Evolutionary conservation across 495 filamentous ascomycete species (phyloP).

Genomic region (Cryomyces minteri): DNA sequence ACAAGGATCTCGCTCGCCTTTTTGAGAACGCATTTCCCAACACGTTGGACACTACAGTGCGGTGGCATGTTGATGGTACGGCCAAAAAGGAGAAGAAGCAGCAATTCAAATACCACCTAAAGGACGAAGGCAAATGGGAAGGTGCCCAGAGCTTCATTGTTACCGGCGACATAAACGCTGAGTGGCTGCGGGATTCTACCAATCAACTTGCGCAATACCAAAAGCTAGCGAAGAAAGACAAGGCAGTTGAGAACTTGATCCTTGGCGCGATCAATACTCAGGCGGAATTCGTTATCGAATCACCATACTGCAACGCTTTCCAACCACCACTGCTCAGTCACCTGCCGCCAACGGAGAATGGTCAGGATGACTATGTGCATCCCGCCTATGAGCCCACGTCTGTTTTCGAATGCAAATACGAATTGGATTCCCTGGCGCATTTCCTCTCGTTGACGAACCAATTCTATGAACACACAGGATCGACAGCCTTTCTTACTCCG

Average conservation of each 20-base stretch:
- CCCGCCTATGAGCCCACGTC: conserved; percentile 63
- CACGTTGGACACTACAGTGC: conserved; percentile 82
- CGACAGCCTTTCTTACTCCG: conserved; percentile 53
- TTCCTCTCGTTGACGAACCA: conserved; percentile 77
- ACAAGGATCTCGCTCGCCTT: conserved; percentile 76
- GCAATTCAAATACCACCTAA: conserved; percentile 9
- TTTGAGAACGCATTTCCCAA: conserved; percentile 98
- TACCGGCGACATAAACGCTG: conserved; percentile 95
- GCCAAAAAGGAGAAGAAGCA: conserved; percentile 14
- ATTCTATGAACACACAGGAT: conserved; percentile 65
- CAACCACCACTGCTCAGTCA: conserved; percentile 77
- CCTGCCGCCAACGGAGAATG: conserved; percentile 46
- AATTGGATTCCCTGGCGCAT: conserved; percentile 84
- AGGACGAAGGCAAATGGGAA: conserved; percentile 47
- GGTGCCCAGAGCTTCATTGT: conserved; percentile 89
- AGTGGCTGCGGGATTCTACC: conserved; percentile 94
- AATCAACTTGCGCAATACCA: conserved; percentile 92
- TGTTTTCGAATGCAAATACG: conserved; percentile 98
- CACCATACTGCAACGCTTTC: conserved; percentile 97
- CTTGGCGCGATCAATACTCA: conserved; percentile 95
- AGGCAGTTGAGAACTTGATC: conserved; percentile 55
- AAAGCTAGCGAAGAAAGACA: conserved; percentile 59
- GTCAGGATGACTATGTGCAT: conserved; percentile 69
- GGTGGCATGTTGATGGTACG: conserved; percentile 46
- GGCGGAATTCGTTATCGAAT: conserved; percentile 80